Percentiles rank a stretch among this genome's conserved stretches.
These are phyloP conservation scores for Plasmodium relictum DNA, from an alignment of 169 alveolate species.

Conservation along the genomic window DNA sequence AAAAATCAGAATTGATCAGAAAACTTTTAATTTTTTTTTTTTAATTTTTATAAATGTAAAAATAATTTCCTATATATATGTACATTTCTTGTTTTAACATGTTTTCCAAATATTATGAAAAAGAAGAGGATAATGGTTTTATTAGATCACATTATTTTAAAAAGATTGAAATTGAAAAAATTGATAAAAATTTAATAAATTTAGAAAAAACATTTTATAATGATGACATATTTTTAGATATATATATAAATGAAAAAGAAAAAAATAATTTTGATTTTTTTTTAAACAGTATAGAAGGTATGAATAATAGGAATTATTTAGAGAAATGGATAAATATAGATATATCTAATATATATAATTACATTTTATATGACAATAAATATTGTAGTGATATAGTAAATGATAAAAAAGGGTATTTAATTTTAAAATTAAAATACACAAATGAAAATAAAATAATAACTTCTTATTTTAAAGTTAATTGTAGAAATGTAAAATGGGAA, in stretches of 20 bases:
- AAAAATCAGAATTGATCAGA: too few relatives aligned
- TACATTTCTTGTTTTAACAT: not conserved
- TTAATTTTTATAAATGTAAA: too few relatives aligned
- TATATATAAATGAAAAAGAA: constrained; percentile 59
- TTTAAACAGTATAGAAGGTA: constrained; percentile 25
- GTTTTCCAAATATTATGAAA: constrained; percentile 23
- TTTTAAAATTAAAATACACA: constrained; percentile 55
- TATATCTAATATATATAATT: constrained; percentile 42
- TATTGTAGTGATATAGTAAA: constrained; percentile 33
- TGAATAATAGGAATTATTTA: constrained; percentile 12
- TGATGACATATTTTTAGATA: constrained; percentile 48
- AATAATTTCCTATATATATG: not conserved
- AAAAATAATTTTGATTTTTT: constrained; percentile 60
- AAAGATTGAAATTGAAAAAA: constrained; percentile 34
- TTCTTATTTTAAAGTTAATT: constrained; percentile 68
- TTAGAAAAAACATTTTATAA: constrained; percentile 25
- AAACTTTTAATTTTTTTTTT: too few relatives aligned
- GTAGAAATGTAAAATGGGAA: constrained; percentile 66
- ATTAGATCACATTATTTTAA: constrained; percentile 43
- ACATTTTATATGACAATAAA: constrained; percentile 36
- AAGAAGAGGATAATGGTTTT: constrained; percentile 46
- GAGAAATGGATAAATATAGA: constrained; percentile 39
- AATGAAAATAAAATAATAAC: constrained; percentile 65
- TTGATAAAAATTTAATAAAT: constrained; percentile 10
- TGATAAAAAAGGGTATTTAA: constrained; percentile 52